Percentiles rank a stretch among this genome's conserved stretches.
phyloP scores from a whole-genome alignment of 1,284 basidiomycete genomes.

The Kalmanozyma brasiliensis region DNA sequence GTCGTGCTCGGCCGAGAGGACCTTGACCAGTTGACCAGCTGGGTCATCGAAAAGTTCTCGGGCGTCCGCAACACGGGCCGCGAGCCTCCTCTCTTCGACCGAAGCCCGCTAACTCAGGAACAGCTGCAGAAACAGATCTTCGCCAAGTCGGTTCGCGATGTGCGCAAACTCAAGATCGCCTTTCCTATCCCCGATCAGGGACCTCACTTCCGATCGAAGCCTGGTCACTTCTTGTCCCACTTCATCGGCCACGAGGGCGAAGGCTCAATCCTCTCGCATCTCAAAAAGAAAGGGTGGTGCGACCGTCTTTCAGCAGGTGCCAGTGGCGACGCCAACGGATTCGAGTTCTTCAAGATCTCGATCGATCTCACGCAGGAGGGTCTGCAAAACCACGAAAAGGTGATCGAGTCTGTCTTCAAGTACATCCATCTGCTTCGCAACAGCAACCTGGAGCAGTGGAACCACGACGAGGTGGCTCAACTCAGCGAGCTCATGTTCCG shows the following conservation, averaged over 20 bases:
- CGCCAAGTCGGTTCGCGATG: slow-evolving; percentile 89
- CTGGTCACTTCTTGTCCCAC: slow-evolving; percentile 82
- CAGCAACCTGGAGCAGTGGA: slow-evolving; percentile 75
- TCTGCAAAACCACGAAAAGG: slow-evolving; percentile 84
- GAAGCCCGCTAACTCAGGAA: slow-evolving; percentile 74
- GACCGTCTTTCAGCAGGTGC: slow-evolving; percentile 81
- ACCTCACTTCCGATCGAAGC: slow-evolving; percentile 81
- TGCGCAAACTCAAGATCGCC: slow-evolving; percentile 85
- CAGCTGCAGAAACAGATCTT: slow-evolving; percentile 79
- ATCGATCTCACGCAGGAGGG: slow-evolving; percentile 85
- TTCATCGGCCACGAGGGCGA: slow-evolving; percentile 96
- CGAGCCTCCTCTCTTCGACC: slow-evolving; percentile 75
- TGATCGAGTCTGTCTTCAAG: slow-evolving; percentile 81
- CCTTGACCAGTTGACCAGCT: slow-evolving; percentile 79
- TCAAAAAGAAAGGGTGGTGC: slow-evolving; percentile 92
- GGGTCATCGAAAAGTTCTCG: slow-evolving; percentile 81
- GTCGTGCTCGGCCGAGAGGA: slow-evolving; percentile 90
- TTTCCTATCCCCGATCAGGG: slow-evolving; percentile 78
- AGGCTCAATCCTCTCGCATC: slow-evolving; percentile 88
- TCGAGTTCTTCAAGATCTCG: slow-evolving; percentile 88
- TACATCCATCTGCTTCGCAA: slow-evolving; percentile 87
- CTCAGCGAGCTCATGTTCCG: slow-evolving; percentile 83
- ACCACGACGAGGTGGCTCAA: slow-evolving; percentile 81
- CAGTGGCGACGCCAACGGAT: slow-evolving; percentile 77
- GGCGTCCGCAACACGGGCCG: slow-evolving; percentile 78